Percentiles rank a stretch among this genome's conserved stretches.
These are phyloP conservation scores for Alternaria sp. DNA, from an alignment of 2,329 filamentous ascomycete genomes.

Conservation along the genomic window DNA sequence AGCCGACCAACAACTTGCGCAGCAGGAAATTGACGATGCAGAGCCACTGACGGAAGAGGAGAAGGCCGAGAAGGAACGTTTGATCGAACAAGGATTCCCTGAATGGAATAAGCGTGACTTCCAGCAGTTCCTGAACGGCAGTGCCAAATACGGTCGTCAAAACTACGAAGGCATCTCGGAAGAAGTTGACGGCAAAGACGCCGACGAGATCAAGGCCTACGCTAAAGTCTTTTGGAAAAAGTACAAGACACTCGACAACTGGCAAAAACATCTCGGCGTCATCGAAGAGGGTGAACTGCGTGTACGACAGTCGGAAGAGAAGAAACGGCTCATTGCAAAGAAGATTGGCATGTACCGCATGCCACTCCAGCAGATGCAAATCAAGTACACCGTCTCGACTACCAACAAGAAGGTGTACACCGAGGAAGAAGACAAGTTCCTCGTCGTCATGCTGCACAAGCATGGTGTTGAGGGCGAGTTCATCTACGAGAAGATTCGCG, in stretches of 20 bases:
- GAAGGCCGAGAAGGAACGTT: constrained; percentile 81
- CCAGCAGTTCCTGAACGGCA: constrained; percentile 96
- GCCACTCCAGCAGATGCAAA: constrained; percentile 95
- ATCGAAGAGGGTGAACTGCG: constrained; percentile 95
- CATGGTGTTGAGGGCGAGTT: constrained; percentile 91
- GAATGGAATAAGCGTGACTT: constrained; percentile 98
- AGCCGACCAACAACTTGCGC: constrained; percentile 85
- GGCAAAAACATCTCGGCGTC: constrained; percentile 84
- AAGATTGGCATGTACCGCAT: constrained; percentile 98
- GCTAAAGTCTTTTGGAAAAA: constrained; percentile 97
- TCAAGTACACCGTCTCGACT: constrained; percentile 98
- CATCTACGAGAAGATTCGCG: constrained; percentile 93
- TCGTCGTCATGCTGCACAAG: constrained; percentile 91
- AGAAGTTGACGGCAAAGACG: constrained; percentile 90
- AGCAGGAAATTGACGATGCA: constrained; percentile 92
- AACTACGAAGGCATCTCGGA: constrained; percentile 86
- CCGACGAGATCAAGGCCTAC: constrained; percentile 86
- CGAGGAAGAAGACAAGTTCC: constrained; percentile 95
- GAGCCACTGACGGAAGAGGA: constrained; percentile 89
- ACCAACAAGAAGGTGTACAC: constrained; percentile 99
- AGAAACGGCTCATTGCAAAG: constrained; percentile 90
- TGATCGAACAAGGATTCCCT: constrained; percentile 86
- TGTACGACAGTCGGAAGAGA: constrained; percentile 86
- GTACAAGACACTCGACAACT: constrained; percentile 89
- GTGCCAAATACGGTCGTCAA: constrained; percentile 87